phyloP scores from a whole-genome alignment of 2,329 filamentous ascomycete genomes.

The Fusarium denticulatum region DNA sequence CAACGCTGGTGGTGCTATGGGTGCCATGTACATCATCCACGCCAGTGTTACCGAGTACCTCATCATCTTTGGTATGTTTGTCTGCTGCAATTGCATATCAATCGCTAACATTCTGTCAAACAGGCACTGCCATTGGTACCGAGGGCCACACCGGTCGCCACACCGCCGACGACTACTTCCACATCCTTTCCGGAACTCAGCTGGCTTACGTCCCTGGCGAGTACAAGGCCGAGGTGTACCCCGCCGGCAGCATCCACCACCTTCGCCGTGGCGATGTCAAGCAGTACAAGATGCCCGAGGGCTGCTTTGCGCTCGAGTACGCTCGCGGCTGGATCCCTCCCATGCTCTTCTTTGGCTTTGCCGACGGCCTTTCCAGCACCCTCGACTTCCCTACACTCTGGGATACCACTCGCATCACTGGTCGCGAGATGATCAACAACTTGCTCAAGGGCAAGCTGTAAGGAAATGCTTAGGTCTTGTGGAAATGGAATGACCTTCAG shows the following conservation, averaged over 20 bases:
- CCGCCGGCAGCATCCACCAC: slow-evolving; percentile 75
- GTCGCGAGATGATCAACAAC: slow-evolving; percentile 78
- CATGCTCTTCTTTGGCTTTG: slow-evolving; percentile 91
- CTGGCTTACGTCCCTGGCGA: slow-evolving; percentile 76
- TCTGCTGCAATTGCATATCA: not conserved
- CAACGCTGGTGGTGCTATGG: slow-evolving; percentile 92
- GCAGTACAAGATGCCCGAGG: slow-evolving; percentile 83
- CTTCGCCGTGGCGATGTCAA: slow-evolving; percentile 76
- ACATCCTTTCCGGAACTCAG: slow-evolving; percentile 84
- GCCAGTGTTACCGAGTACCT: slow-evolving; percentile 92
- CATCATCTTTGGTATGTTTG: slow-evolving; percentile 76
- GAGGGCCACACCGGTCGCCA: slow-evolving; percentile 90
- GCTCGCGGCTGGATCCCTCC: slow-evolving; percentile 90
- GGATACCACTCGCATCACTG: slow-evolving; percentile 80
- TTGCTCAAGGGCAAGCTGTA: slow-evolving; percentile 77
- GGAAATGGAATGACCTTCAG: not conserved
- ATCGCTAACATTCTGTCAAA: slow-evolving; percentile 9
- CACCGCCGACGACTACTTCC: slow-evolving; percentile 94
- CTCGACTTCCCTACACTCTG: slow-evolving; percentile 87
- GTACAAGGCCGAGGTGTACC: slow-evolving; percentile 76
- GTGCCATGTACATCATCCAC: slow-evolving; percentile 89
- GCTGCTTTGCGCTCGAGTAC: slow-evolving; percentile 85
- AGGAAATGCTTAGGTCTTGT: not conserved
- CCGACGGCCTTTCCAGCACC: slow-evolving; percentile 82
- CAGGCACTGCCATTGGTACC: slow-evolving; percentile 78